phyloP scores from a whole-genome alignment of 2,329 filamentous ascomycete genomes.

The Pestalotiopsis fici region DNA sequence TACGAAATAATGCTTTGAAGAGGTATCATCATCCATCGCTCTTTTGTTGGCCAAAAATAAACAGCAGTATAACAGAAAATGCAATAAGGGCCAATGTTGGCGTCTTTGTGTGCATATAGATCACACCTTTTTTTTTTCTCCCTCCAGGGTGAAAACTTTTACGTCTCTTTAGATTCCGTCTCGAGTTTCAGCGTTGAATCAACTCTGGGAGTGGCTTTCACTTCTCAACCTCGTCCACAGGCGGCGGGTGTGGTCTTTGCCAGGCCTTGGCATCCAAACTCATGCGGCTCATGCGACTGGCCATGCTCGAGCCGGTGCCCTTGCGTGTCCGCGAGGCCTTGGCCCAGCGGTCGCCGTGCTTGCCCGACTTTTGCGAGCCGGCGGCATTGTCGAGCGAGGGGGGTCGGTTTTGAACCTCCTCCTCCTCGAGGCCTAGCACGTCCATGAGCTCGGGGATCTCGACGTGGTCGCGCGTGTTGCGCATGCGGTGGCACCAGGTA shows the following conservation, averaged over 20 bases:
- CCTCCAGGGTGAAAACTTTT: too few relatives aligned
- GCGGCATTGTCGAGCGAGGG: neutral
- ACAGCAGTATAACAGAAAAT: neutral
- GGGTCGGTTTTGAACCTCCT: conserved; percentile 22
- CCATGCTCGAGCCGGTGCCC: conserved; percentile 55
- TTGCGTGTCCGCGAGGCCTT: conserved; percentile 49
- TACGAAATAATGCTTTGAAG: neutral
- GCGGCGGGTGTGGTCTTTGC: neutral
- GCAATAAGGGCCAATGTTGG: neutral
- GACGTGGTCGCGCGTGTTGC: conserved; percentile 74
- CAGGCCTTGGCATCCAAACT: conserved; percentile 32
- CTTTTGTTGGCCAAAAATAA: neutral
- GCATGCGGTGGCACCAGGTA: conserved; percentile 83
- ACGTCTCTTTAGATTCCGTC: too few relatives aligned
- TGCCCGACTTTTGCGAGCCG: conserved; percentile 34
- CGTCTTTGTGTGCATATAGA: neutral
- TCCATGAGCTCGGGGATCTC: conserved; percentile 69
- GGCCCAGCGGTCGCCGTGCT: conserved; percentile 40
- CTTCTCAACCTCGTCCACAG: neutral
- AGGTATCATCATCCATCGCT: neutral
- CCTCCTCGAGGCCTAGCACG: conserved; percentile 58
- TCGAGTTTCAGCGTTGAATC: neutral
- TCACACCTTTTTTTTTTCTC: neutral
- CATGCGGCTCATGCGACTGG: conserved; percentile 46
- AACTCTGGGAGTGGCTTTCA: neutral